Percentiles rank a stretch among this genome's conserved stretches.
These are phyloP conservation scores for Eremomyces bilateralis DNA, from an alignment of 495 filamentous ascomycete species.

Conservation along the genomic window DNA sequence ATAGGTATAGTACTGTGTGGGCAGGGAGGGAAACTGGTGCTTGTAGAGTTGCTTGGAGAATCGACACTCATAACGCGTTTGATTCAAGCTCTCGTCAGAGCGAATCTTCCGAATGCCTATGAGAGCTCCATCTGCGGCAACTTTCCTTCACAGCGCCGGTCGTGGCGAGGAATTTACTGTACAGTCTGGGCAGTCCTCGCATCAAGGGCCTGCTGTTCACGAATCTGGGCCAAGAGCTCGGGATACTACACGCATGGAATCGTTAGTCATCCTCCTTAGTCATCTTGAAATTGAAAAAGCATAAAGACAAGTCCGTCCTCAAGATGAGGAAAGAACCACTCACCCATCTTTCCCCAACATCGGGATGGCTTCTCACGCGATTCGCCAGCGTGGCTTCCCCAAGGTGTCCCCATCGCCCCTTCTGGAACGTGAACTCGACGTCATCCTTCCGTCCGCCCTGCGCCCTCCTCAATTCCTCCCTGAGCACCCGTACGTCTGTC, in stretches of 20 bases:
- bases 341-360: conserved; percentile 65
- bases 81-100: too few species aligned
- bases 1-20: too few species aligned
- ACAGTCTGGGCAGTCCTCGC: too few species aligned
- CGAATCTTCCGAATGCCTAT: too few species aligned
- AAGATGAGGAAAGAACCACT: conserved; percentile 4
- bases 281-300: not conserved
- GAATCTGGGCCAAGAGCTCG: conserved; percentile 15
- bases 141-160: conserved; percentile 1
- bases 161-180: too few species aligned
- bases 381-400: conserved; percentile 70
- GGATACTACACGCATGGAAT: conserved; percentile 13
- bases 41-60: too few species aligned
- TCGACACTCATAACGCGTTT: too few species aligned
- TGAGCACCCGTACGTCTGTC: conserved; percentile 33
- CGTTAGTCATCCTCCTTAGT: not conserved
- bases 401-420: conserved; percentile 40
- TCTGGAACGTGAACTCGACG: conserved; percentile 61
- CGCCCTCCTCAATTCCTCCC: conserved; percentile 23
- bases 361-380: conserved; percentile 72
- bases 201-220: conserved; percentile 13
- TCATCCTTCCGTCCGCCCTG: conserved; percentile 36
- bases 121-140: too few species aligned
- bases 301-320: not conserved
- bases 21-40: too few species aligned